Base-by-base conservation (phyloP, 345 rosid genomes). In the Arabis hirsuta region DNA sequence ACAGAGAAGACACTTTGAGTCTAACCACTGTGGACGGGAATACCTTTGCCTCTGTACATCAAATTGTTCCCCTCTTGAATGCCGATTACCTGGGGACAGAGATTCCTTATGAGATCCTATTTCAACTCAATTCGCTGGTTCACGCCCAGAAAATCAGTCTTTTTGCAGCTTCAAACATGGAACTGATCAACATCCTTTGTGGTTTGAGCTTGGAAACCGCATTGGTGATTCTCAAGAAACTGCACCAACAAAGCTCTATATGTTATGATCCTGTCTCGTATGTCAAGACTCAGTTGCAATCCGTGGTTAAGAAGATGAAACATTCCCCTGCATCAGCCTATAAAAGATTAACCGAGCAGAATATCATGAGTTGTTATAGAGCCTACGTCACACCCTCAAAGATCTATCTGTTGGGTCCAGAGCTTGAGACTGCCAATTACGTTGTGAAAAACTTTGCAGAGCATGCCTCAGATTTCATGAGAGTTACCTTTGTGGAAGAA, bases 371-470 rank as follows among this genome's bases (percentile, higher is more conserved):
- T 63, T 86, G 95, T 74, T 90, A 89, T 64, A 89, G 98, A 81
- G 90, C 90, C 29, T 82, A 86, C 20, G 73, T 91, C 54, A 91
- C 97, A 38, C 98, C 98, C 6, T 72, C 88, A 9, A 91, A 84
- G 81, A 86, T 94, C 67, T 94, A 90, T 76, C 90, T 96, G 71
- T 59, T 90, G 75, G 98, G 97, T 71, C 97, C 98, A 54, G 98
- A 94, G 85, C 87, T 90, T 71, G 97, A 91, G 78, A 71, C 82
- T 54, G 86, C 97, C 5, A 91, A 94, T 76, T 94, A 85, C 34
- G 96, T 94, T 29, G 88, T 94, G 32, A 94, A 83, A 77, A 62
- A 89, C 83, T 94, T 87, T 77, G 92, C 87, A 20, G 59, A 77
- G 72, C 83, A 83, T 83, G 92, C 96, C 64, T 81, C 88, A n/a